phyloP scores from a whole-genome alignment of 768 basidiomycete genomes.

The Xerocomellus amylosporus region DNA sequence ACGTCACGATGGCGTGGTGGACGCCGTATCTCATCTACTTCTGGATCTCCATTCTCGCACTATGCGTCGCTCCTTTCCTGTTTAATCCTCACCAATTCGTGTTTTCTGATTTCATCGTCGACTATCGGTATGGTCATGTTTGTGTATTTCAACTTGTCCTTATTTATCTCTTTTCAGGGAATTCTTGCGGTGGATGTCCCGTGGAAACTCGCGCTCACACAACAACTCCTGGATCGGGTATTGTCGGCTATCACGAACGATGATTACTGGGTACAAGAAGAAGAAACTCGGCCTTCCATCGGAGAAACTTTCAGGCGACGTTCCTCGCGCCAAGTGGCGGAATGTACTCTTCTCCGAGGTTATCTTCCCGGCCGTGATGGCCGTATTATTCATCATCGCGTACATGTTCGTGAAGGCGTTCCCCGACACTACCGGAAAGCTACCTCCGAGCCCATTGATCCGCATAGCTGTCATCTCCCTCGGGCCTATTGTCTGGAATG shows the following conservation, averaged over 20 bases:
- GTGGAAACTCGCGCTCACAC: slow-evolving; percentile 96
- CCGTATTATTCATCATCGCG: slow-evolving; percentile 79
- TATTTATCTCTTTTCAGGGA: slow-evolving; percentile 52
- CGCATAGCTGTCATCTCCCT: slow-evolving; percentile 91
- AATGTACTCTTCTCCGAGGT: slow-evolving; percentile 87
- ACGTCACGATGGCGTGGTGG: slow-evolving; percentile 90
- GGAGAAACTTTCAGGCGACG: slow-evolving; percentile 93
- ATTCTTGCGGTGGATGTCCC: slow-evolving; percentile 98
- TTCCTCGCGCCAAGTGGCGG: slow-evolving; percentile 90
- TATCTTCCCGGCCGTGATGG: slow-evolving; percentile 82
- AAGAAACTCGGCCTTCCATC: slow-evolving; percentile 96
- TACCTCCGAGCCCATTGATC: slow-evolving; percentile 80
- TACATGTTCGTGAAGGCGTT: slow-evolving; percentile 94
- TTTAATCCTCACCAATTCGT: slow-evolving; percentile 99
- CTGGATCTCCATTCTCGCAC: slow-evolving; percentile 90
- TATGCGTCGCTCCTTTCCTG: slow-evolving; percentile 94
- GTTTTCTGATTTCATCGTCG: slow-evolving; percentile 94
- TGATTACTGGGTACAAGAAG: slow-evolving; percentile 99
- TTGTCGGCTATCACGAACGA: slow-evolving; percentile 94
- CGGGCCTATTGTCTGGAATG: slow-evolving; percentile 96
- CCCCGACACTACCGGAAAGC: slow-evolving; percentile 57
- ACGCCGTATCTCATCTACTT: slow-evolving; percentile 94
- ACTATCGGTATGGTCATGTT: slow-evolving; percentile 64
- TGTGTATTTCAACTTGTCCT: background rate
- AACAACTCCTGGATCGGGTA: slow-evolving; percentile 99